phyloP scores from a whole-genome alignment of 2,329 filamentous ascomycete genomes.

The Cladorrhinum sp. region DNA sequence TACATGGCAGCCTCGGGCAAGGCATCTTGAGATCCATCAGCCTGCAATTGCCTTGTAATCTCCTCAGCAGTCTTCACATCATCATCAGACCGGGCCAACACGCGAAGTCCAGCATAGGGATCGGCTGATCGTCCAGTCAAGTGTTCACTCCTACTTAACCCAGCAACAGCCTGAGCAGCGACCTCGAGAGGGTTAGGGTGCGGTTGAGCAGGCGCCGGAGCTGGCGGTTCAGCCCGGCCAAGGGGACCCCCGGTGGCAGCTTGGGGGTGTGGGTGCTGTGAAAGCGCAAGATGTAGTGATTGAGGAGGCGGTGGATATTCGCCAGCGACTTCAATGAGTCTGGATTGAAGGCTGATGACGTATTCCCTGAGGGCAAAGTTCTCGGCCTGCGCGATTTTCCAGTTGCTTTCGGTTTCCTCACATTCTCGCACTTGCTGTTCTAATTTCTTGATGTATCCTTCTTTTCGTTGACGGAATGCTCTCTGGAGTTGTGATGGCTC shows the following conservation, averaged over 20 bases:
- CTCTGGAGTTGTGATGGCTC: constrained; percentile 54
- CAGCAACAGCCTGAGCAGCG: constrained; percentile 47
- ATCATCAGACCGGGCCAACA: constrained; percentile 40
- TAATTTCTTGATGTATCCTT: constrained; percentile 96
- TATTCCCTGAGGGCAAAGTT: constrained; percentile 92
- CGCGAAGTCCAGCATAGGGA: constrained; percentile 29
- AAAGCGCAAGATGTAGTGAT: neutral
- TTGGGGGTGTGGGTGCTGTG: constrained; percentile 2
- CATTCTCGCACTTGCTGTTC: constrained; percentile 89
- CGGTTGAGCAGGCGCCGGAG: neutral
- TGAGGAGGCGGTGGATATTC: constrained; percentile 82
- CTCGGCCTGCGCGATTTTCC: constrained; percentile 79
- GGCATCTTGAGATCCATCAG: constrained; percentile 31
- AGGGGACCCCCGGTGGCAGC: neutral
- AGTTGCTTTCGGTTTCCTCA: constrained; percentile 69
- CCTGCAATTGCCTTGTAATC: constrained; percentile 52
- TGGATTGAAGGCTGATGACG: constrained; percentile 83
- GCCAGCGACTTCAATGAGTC: constrained; percentile 77
- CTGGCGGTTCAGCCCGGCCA: constrained; percentile 10
- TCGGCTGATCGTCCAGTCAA: constrained; percentile 16
- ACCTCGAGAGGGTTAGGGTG: constrained; percentile 42
- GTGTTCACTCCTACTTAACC: constrained; percentile 26
- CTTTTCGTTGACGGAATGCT: constrained; percentile 95
- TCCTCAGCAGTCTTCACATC: constrained; percentile 50
- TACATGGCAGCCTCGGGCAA: constrained; percentile 34